A percentile compares a stretch with the other conserved stretches of the same genome.
Evolutionary conservation across 345 rosid species (phyloP).

Genomic region (Punica granatum): DNA sequence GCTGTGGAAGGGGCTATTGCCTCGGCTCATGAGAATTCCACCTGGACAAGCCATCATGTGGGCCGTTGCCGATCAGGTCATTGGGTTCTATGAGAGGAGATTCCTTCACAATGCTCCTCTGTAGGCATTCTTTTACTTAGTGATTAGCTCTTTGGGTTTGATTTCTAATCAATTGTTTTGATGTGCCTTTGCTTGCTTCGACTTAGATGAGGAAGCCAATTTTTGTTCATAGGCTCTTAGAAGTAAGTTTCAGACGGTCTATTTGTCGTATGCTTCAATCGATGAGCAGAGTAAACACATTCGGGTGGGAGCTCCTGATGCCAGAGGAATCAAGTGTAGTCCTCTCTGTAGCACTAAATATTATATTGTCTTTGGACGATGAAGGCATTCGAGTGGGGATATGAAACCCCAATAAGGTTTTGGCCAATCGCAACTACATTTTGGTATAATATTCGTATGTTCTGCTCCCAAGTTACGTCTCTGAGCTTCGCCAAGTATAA

Average conservation of each 20-base stretch:
- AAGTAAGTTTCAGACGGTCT: neutral
- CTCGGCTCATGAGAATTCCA: constrained; percentile 94
- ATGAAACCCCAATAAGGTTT: neutral
- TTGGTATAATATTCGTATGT: neutral
- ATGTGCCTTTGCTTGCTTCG: neutral
- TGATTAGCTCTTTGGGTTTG: neutral
- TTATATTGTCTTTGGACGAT: neutral
- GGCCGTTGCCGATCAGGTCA: constrained; percentile 96
- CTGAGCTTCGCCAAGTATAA: too few species aligned
- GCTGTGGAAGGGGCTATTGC: constrained; percentile 89
- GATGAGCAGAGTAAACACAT: neutral
- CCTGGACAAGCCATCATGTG: constrained; percentile 99
- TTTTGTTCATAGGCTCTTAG: neutral
- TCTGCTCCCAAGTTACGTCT: too few species aligned
- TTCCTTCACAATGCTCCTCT: constrained; percentile 34
- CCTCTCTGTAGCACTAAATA: neutral
- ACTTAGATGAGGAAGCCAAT: neutral
- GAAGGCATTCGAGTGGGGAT: neutral
- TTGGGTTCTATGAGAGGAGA: constrained; percentile 70
- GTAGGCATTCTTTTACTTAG: constrained; percentile 25
- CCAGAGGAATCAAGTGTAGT: neutral
- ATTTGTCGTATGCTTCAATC: neutral
- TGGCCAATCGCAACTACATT: neutral
- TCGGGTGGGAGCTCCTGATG: neutral
- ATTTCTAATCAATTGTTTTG: neutral